Percentiles rank a stretch among this genome's conserved stretches.
phyloP scores from a whole-genome alignment of 306 rosid genomes.

The Pueraria montana region DNA sequence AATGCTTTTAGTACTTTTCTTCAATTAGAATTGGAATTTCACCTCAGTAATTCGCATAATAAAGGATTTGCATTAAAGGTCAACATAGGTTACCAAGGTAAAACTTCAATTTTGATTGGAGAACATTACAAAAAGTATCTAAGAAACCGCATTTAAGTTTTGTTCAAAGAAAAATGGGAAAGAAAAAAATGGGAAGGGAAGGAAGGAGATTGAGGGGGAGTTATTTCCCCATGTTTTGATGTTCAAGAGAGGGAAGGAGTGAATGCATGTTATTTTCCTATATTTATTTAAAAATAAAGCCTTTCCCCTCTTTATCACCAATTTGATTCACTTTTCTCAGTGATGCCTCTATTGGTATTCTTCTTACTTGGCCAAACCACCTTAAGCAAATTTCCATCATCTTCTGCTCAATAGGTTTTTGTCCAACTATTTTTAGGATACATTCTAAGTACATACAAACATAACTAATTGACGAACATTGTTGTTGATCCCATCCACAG shows the following conservation, averaged over 20 bases:
- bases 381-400: neutral
- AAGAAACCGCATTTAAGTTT: too few relatives aligned
- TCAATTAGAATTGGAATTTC: neutral
- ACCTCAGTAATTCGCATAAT: neutral
- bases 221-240: too few relatives aligned
- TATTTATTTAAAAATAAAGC: neutral
- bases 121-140: too few relatives aligned
- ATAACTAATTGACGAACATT: neutral
- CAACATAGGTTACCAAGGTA: neutral
- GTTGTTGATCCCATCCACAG: neutral
- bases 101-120: too few relatives aligned
- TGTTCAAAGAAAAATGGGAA: too few relatives aligned
- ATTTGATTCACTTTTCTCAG: neutral
- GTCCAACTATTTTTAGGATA: neutral
- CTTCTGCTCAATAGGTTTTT: neutral
- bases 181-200: neutral
- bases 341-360: neutral
- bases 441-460: neutral
- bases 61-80: neutral
- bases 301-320: neutral
- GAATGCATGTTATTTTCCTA: neutral
- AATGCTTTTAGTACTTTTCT: neutral
- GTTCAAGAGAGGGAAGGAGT: too few relatives aligned
- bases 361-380: neutral
- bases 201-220: neutral